phyloP scores from a whole-genome alignment of 2,329 filamentous ascomycete species.

The Aspergillus pseudoviridinutans region DNA sequence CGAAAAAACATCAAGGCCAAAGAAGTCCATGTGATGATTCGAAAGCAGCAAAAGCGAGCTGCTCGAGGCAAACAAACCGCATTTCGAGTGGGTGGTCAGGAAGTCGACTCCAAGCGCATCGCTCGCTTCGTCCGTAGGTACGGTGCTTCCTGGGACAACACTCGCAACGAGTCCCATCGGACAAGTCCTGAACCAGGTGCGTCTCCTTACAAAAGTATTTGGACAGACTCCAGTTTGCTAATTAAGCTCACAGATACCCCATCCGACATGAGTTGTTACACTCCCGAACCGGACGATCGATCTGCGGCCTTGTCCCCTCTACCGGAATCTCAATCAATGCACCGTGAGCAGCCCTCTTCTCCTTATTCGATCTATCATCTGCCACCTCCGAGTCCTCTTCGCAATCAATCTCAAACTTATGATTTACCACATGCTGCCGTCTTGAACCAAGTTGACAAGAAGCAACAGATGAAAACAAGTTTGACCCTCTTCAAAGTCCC shows the following conservation, averaged over 20 bases:
- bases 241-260: conserved; percentile 26
- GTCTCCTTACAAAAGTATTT: conserved; percentile 2
- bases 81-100: conserved; percentile 32
- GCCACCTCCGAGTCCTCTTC: not conserved
- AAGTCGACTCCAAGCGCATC: conserved; percentile 33
- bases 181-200: conserved; percentile 32
- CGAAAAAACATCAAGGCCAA: conserved; percentile 38
- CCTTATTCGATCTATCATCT: conserved; percentile 1
- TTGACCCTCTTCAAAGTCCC: conserved; percentile 23
- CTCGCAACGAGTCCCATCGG: conserved; percentile 14
- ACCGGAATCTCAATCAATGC: conserved; percentile 24
- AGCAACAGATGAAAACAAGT: conserved; percentile 18
- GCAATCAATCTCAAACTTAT: not conserved
- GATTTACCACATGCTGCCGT: not conserved
- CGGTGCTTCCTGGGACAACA: conserved; percentile 24
- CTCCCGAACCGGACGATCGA: conserved; percentile 31
- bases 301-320: conserved; percentile 25
- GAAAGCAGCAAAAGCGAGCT: conserved; percentile 35
- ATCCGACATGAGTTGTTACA: conserved; percentile 38
- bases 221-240: not conserved
- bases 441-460: conserved; percentile 6
- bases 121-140: conserved; percentile 33
- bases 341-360: conserved; percentile 19
- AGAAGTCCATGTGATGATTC: conserved; percentile 35
- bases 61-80: conserved; percentile 35